phyloP scores from a whole-genome alignment of 352 stramenopile genomes.

The Phytophthora colocasiae region DNA sequence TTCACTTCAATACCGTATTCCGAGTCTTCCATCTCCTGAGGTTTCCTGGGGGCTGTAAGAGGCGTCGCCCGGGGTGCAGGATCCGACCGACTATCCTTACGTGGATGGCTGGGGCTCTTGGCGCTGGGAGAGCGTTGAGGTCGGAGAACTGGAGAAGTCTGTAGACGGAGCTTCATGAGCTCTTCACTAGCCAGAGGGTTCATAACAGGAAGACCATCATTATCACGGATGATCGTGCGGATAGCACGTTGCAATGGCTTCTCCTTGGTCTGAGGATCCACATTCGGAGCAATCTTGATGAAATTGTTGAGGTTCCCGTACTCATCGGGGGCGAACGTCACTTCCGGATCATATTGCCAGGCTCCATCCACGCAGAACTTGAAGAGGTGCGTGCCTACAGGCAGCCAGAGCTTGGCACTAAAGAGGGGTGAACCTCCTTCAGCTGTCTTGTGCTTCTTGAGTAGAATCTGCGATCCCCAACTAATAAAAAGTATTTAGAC shows the following conservation, averaged over 20 bases:
- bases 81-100: conserved; percentile 33
- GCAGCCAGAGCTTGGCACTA: conserved; percentile 63
- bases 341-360: conserved; percentile 88
- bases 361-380: conserved; percentile 82
- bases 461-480: conserved; percentile 80
- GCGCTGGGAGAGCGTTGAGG: conserved; percentile 35
- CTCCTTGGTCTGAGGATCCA: conserved; percentile 43
- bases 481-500: conserved; percentile 28
- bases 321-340: conserved; percentile 80
- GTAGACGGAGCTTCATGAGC: conserved; percentile 64
- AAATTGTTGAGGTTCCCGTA: conserved; percentile 92
- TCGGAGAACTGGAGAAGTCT: conserved; percentile 50
- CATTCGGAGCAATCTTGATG: conserved; percentile 55
- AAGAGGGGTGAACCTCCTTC: conserved; percentile 28
- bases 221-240: conserved; percentile 76
- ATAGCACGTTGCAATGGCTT: conserved; percentile 67
- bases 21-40: conserved; percentile 66
- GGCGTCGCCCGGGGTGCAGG: conserved; percentile 34
- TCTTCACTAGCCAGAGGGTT: conserved; percentile 73
- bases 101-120: conserved; percentile 10
- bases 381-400: conserved; percentile 76
- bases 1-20: conserved; percentile 76
- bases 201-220: conserved; percentile 68
- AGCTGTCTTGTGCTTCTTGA: conserved; percentile 45
- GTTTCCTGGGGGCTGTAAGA: conserved; percentile 46